Conservation (phyloP, 2,329 filamentous ascomycete genomes). For the Ophiostoma perfectum region DNA sequence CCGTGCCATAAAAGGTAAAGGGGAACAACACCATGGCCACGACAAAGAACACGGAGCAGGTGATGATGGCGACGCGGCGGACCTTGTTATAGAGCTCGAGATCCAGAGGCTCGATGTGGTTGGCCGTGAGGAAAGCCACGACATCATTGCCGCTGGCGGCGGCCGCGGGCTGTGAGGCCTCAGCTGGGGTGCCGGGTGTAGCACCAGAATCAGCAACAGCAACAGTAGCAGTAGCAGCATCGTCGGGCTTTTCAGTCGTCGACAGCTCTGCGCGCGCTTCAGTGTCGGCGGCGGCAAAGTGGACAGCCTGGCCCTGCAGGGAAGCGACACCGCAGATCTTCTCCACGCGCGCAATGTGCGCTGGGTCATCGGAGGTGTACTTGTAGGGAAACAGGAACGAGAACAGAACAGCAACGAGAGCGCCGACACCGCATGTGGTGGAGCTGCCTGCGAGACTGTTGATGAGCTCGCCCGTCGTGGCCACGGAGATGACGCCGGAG, state of each 20-base stretch:
- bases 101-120: constrained; percentile 40
- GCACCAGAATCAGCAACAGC: neutral
- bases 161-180: constrained; percentile 28
- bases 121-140: constrained; percentile 38
- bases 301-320: neutral
- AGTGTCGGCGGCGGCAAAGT: neutral
- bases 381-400: neutral
- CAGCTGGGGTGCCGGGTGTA: neutral
- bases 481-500: constrained; percentile 34
- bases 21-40: constrained; percentile 37
- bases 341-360: neutral
- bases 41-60: constrained; percentile 35
- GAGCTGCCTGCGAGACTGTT: constrained; percentile 39
- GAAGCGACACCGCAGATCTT: neutral
- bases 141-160: constrained; percentile 37
- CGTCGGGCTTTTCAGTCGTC: neutral
- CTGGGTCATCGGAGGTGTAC: neutral
- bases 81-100: constrained; percentile 34
- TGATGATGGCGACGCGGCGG: constrained; percentile 35
- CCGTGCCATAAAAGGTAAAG: constrained; percentile 37
- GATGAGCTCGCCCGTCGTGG: constrained; percentile 34
- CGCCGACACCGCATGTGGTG: constrained; percentile 34
- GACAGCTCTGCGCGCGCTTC: neutral
- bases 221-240: neutral
- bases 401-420: constrained; percentile 33